Conservation (phyloP, 305 asterid genomes). For the Fraxinus ornus region DNA sequence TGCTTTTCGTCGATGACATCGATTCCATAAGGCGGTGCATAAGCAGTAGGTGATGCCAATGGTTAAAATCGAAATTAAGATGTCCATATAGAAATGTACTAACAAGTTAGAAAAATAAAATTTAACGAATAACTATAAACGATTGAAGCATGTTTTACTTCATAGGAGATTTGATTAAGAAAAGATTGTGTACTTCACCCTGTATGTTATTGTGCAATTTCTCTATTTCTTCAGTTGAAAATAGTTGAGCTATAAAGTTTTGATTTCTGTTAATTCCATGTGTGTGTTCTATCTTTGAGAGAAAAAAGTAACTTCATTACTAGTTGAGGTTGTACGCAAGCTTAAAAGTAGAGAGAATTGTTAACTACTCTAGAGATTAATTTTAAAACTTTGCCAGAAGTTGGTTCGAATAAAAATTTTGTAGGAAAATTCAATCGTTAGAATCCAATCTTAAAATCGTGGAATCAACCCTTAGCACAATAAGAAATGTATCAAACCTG, state of each 20-base stretch:
- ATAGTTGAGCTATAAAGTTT: not conserved
- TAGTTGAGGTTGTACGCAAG: too few species aligned
- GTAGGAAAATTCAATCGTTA: not conserved
- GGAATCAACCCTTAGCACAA: not conserved
- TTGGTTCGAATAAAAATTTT: not conserved
- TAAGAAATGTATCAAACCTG: not conserved
- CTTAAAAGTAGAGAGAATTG: too few species aligned
- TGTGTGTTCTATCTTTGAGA: too few species aligned
- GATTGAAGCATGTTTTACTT: not conserved
- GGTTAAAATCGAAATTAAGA: not conserved
- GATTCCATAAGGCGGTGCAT: too few species aligned
- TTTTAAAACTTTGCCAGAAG: not conserved
- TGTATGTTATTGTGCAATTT: too few species aligned
- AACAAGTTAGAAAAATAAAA: not conserved
- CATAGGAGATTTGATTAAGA: too few species aligned
- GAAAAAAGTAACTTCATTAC: too few species aligned
- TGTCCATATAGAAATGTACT: not conserved
- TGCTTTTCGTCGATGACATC: constrained; percentile 1
- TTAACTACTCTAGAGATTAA: not conserved
- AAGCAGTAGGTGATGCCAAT: too few species aligned
- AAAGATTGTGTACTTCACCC: not conserved
- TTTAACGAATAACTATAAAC: not conserved
- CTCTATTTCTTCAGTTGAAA: not conserved
- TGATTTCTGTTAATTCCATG: not conserved
- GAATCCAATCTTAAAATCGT: not conserved